Base-by-base conservation (phyloP, 2,329 filamentous ascomycete genomes). In the Aspergillus jensenii region DNA sequence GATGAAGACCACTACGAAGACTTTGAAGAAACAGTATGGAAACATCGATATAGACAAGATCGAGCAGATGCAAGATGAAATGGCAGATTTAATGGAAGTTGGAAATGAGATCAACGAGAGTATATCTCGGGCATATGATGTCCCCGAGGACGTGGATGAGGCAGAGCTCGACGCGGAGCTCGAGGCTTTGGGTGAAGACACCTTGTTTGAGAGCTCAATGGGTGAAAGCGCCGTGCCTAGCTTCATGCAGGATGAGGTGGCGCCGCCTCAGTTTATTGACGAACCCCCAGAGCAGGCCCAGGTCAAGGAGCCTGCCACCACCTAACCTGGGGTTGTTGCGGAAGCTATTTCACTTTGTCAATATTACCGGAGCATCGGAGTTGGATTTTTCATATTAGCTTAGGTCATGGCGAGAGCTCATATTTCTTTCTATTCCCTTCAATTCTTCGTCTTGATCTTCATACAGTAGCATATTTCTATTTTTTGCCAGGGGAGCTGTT, bases 81-180 rank as follows among this genome's bases (percentile, higher is more conserved):
- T 99, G 95, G 93, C 93, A 6, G 95, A 99, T 77, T 76, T 99
- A 68, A 90, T 99, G 86, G 95, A 99, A 71, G 88, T 97, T 60
- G 93, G 95, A 3, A 98, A 98, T 76, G 95, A 99, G 76, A 99
- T 99, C 59, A 92, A 99, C 78, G 95, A 98, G 79, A 93, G 90
- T 65, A 89, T 99, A 57, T 89, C 90, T 60, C 79, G 95, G 63
- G 90, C 90, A 65, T 99, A 99, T 75, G 93, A 98, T 72, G 84
- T 99, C 37, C 95, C 95, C 0, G 95, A 99, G 69, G 95, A 98
- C 74, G 92, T 99, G 21, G 93, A 98, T 74, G 95, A 99, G 84
- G 87, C 90, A 2, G 95, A 99, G 79, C 78, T 99, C 60, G 95
- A 99, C 79, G 95, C 95, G 4, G 95, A 99, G 81, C 78, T 99